These are phyloP conservation scores for Chrysoporthe cubensis DNA, from an alignment of 2,329 filamentous ascomycete species.

Conservation along the genomic window DNA sequence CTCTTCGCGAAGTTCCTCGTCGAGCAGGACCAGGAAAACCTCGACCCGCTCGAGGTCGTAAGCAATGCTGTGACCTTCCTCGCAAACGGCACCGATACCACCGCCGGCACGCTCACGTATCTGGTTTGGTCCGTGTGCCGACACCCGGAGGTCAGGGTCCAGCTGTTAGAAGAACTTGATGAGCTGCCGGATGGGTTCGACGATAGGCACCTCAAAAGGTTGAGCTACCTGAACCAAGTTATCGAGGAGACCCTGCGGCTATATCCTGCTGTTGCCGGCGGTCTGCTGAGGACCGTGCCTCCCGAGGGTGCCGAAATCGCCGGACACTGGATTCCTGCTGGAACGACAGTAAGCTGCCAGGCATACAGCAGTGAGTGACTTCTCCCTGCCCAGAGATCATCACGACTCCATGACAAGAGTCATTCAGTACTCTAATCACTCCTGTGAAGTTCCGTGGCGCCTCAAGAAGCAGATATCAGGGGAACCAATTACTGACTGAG, in stretches of 20 bases:
- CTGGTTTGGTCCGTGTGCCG: conserved; percentile 45
- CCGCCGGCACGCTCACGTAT: conserved; percentile 54
- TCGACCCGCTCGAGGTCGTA: conserved; percentile 15
- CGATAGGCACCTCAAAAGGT: conserved; percentile 39
- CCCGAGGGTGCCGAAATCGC: conserved; percentile 42
- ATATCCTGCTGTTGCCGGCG: conserved; percentile 45
- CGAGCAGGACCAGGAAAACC: conserved; percentile 11
- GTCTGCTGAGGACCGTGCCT: conserved; percentile 46
- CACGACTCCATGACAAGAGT: too few relatives aligned
- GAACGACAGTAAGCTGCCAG: conserved; percentile 47
- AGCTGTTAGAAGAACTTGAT: conserved; percentile 42
- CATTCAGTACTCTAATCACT: too few relatives aligned
- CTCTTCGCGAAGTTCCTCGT: conserved; percentile 14
- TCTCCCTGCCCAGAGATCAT: background rate
- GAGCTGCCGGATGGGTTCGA: conserved; percentile 38
- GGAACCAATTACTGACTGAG: background rate
- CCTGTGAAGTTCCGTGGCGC: too few relatives aligned
- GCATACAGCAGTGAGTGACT: conserved; percentile 41
- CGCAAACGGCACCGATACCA: conserved; percentile 56
- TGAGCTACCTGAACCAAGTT: conserved; percentile 46
- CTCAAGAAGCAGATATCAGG: too few relatives aligned
- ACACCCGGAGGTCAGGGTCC: conserved; percentile 36
- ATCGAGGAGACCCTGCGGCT: conserved; percentile 52
- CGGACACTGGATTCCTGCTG: conserved; percentile 45
- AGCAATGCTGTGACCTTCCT: conserved; percentile 34